These are phyloP conservation scores for Trichophyton benhamiae DNA, from an alignment of 2,329 filamentous ascomycete genomes.

Conservation along the genomic window DNA sequence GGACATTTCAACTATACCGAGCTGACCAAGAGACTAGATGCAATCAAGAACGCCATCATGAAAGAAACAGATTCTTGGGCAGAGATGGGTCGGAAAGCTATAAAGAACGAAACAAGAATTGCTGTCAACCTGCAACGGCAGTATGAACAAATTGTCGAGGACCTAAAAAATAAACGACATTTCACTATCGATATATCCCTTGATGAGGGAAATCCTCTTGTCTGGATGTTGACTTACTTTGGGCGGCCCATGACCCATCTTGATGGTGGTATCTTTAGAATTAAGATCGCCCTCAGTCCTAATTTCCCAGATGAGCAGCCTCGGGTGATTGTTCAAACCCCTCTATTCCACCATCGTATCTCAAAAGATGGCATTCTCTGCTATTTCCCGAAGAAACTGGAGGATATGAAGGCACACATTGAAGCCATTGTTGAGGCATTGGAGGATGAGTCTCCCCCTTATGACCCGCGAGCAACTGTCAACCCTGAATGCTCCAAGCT, in stretches of 20 bases:
- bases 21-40: slow-evolving; percentile 55
- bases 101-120: slow-evolving; percentile 57
- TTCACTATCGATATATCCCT: slow-evolving; percentile 64
- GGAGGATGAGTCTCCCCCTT: slow-evolving; percentile 79
- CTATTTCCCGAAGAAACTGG: slow-evolving; percentile 58
- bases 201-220: slow-evolving; percentile 71
- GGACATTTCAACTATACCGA: slow-evolving; percentile 72
- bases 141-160: slow-evolving; percentile 66
- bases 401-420: slow-evolving; percentile 73
- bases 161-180: slow-evolving; percentile 57
- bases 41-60: slow-evolving; percentile 58
- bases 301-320: slow-evolving; percentile 82
- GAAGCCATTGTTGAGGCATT: slow-evolving; percentile 68
- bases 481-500: slow-evolving; percentile 75
- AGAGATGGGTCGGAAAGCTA: slow-evolving; percentile 50
- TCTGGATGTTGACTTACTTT: slow-evolving; percentile 82
- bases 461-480: slow-evolving; percentile 79
- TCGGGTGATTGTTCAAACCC: slow-evolving; percentile 65
- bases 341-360: slow-evolving; percentile 79
- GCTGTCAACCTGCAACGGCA: slow-evolving; percentile 73
- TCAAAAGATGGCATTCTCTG: slow-evolving; percentile 69
- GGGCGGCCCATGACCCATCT: slow-evolving; percentile 86
- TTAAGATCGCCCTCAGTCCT: slow-evolving; percentile 68
- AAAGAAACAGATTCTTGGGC: slow-evolving; percentile 63
- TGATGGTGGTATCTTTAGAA: slow-evolving; percentile 77